Evolutionary conservation across 2,329 filamentous ascomycete species (phyloP).

Genomic region (Phialophora chinensis): DNA sequence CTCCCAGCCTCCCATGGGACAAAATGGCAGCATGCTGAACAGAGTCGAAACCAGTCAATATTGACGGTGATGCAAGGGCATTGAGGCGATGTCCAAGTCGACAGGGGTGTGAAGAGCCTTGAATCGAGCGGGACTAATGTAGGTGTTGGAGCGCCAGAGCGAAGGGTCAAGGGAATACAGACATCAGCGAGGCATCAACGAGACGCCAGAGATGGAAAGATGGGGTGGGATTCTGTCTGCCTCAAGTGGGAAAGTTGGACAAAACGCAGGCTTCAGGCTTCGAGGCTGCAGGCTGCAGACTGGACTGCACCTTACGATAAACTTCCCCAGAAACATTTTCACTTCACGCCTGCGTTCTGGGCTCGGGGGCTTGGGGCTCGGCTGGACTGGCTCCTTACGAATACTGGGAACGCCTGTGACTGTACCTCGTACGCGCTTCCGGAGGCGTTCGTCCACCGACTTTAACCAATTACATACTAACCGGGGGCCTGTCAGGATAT

Average conservation of each 20-base stretch:
- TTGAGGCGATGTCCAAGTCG: not conserved
- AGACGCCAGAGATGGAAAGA: not conserved
- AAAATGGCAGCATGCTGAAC: conserved; percentile 29
- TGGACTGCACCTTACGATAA: conserved; percentile 1
- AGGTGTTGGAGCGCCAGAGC: conserved; percentile 2
- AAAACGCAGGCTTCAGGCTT: not conserved
- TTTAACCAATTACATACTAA: not conserved
- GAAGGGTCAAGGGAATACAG: conserved; percentile 7
- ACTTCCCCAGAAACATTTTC: conserved; percentile 6
- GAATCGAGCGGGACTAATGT: not conserved
- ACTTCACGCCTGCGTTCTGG: not conserved
- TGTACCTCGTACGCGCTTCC: not conserved
- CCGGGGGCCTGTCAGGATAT: not conserved
- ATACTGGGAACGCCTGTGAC: not conserved
- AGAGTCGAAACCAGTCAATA: not conserved
- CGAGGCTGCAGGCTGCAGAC: not conserved
- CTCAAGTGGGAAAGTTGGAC: conserved; percentile 2
- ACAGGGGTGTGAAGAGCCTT: not conserved
- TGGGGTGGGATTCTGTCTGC: conserved; percentile 1
- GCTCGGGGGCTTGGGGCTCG: not conserved
- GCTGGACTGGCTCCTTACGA: not conserved
- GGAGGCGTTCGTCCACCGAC: conserved; percentile 9
- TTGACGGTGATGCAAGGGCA: not conserved
- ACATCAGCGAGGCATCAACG: not conserved
- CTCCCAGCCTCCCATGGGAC: conserved; percentile 22